Conservation (phyloP, 2,329 filamentous ascomycete genomes). For the Colletotrichum orbiculare region DNA sequence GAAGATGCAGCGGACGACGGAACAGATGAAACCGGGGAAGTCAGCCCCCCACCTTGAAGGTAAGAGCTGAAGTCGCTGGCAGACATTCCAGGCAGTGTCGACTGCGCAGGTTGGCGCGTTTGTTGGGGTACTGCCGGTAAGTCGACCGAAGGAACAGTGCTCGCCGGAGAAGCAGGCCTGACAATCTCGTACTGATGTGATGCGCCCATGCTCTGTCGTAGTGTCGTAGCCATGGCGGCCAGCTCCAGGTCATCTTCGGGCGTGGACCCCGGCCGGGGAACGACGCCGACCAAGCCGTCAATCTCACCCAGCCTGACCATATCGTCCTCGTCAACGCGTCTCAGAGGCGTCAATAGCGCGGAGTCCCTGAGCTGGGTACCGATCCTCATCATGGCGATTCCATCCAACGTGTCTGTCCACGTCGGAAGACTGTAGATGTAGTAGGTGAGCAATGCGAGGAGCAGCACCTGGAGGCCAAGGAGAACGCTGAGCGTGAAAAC, state of each 20-base stretch:
- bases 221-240: constrained; percentile 8
- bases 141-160: constrained; percentile 15
- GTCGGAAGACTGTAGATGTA: constrained; percentile 36
- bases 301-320: constrained; percentile 14
- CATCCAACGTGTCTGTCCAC: constrained; percentile 34
- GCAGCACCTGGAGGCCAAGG: constrained; percentile 27
- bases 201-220: not conserved
- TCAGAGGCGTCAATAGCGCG: constrained; percentile 6
- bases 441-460: constrained; percentile 21
- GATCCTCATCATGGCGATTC: constrained; percentile 32
- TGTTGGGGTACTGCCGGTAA: constrained; percentile 2
- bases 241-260: constrained; percentile 25
- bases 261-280: not conserved
- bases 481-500: constrained; percentile 24
- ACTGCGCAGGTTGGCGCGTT: constrained; percentile 6
- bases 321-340: constrained; percentile 10
- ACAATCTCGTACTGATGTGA: constrained; percentile 25
- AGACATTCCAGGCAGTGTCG: constrained; percentile 17
- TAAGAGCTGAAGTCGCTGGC: constrained; percentile 28
- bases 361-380: constrained; percentile 16
- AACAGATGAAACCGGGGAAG: constrained; percentile 2
- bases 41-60: constrained; percentile 22
- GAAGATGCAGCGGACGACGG: constrained; percentile 17
- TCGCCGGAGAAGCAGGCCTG: constrained; percentile 22
- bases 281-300: constrained; percentile 26